phyloP scores from a whole-genome alignment of 129 eudicot genomes.

The Centella asiatica region DNA sequence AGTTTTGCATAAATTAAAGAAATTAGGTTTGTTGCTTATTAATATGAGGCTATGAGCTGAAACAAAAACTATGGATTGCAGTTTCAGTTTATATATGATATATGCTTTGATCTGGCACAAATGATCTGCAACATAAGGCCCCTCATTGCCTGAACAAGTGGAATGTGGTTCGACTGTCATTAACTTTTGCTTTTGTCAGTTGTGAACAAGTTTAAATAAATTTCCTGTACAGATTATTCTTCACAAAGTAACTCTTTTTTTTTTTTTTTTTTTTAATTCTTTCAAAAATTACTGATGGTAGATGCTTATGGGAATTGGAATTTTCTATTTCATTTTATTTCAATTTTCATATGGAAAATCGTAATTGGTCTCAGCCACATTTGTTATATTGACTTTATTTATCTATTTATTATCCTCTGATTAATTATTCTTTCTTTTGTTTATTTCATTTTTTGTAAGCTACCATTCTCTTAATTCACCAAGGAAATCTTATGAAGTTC shows the following conservation, averaged over 20 bases:
- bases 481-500: background rate
- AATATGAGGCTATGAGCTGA: background rate
- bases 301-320: no score
- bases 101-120: no score
- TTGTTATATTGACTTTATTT: background rate
- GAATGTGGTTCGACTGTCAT: background rate
- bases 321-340: no score
- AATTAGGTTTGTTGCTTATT: background rate
- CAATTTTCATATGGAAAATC: no score
- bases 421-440: background rate
- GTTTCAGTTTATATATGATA: no score
- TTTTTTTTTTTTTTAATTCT: background rate
- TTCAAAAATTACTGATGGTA: background rate
- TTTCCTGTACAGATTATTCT: no score
- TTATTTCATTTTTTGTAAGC: background rate
- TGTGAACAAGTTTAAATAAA: background rate
- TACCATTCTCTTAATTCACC: background rate
- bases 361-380: background rate
- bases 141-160: background rate
- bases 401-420: background rate
- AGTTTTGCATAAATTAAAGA: background rate
- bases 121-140: no score
- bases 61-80: no score
- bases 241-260: no score
- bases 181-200: constrained; percentile 2